Evolutionary conservation across 441 rosid species (phyloP).

Genomic region (Iberis amara): DNA sequence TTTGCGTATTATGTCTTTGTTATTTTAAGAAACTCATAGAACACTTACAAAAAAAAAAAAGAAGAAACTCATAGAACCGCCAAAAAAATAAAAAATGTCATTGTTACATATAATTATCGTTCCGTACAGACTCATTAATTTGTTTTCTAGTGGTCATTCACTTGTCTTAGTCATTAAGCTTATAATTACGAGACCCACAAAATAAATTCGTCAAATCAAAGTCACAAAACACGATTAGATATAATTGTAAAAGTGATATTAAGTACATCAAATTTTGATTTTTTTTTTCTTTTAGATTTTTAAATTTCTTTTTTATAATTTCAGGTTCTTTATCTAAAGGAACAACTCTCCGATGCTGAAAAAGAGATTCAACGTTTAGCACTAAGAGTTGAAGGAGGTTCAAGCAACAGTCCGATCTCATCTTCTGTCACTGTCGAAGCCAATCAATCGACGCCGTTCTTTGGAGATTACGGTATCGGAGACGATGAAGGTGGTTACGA

Average conservation of each 20-base stretch:
- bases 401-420: conserved; percentile 44
- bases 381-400: conserved; percentile 37
- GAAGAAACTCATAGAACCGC: neutral
- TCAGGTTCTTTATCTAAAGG: conserved; percentile 58
- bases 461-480: conserved; percentile 41
- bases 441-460: conserved; percentile 27
- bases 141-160: conserved; percentile 20
- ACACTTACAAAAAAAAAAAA: too few species aligned
- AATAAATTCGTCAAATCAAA: conserved; percentile 21
- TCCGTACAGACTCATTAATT: conserved; percentile 22
- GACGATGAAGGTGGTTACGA: conserved; percentile 40
- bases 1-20: neutral
- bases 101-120: conserved; percentile 12
- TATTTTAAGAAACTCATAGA: too few species aligned
- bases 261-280: neutral
- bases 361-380: conserved; percentile 49
- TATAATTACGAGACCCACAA: conserved; percentile 23
- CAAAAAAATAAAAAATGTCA: conserved; percentile 21
- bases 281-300: too few species aligned
- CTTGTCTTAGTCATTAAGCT: conserved; percentile 26
- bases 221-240: conserved; percentile 19
- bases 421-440: conserved; percentile 42
- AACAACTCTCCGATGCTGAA: conserved; percentile 44
- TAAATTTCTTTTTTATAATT: neutral
- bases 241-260: conserved; percentile 2